Conservation (phyloP, 257 asterid species). For the Nicotiana knightiana region DNA sequence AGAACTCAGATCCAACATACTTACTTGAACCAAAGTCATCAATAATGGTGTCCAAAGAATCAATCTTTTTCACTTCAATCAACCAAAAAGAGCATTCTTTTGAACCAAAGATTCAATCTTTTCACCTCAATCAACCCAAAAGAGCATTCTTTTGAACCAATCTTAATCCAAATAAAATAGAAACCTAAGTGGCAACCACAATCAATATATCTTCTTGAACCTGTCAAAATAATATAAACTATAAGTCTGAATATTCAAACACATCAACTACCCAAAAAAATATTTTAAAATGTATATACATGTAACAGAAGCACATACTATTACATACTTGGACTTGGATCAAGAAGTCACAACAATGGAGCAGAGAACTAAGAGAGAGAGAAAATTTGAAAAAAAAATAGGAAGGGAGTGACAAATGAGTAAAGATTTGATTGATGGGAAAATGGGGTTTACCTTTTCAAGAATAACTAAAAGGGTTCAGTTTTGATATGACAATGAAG, state of each 20-base stretch:
- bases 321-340: conserved; percentile 10
- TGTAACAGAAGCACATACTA: not conserved
- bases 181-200: conserved; percentile 14
- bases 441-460: conserved; percentile 13
- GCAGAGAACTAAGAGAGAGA: not conserved
- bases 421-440: conserved; percentile 18
- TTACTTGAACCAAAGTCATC: conserved; percentile 33
- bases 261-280: not conserved
- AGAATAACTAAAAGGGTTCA: conserved; percentile 21
- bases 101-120: conserved; percentile 17
- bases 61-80: conserved; percentile 19
- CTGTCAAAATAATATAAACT: conserved; percentile 8
- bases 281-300: not conserved
- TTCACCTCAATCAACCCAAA: conserved; percentile 19
- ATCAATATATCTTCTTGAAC: conserved; percentile 11
- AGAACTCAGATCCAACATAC: conserved; percentile 60
- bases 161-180: conserved; percentile 2
- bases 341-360: conserved; percentile 9
- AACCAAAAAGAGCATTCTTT: conserved; percentile 10
- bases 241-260: conserved; percentile 6
- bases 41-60: conserved; percentile 17
- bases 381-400: not conserved
- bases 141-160: conserved; percentile 4
- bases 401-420: conserved; percentile 11
- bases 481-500: conserved; percentile 9